phyloP scores from a whole-genome alignment of 1,139 yeast species.

The Saccharomyces uvarum region DNA sequence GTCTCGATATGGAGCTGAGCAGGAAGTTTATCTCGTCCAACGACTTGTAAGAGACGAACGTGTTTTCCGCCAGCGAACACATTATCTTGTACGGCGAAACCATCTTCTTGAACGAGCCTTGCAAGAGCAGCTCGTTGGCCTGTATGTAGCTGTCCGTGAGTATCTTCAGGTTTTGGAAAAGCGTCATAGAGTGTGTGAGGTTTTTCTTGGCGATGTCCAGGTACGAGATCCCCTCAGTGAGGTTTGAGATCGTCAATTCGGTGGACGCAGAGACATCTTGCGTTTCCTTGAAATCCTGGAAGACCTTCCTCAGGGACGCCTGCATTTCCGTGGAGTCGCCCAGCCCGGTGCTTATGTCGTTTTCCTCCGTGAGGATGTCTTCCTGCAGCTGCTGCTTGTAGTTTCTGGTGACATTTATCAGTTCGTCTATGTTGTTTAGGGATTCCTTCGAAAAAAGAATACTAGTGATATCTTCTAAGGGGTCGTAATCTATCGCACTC shows the following conservation, averaged over 20 bases:
- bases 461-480: conserved; percentile 35
- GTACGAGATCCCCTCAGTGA: conserved; percentile 71
- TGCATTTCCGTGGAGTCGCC: conserved; percentile 11
- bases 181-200: conserved; percentile 74
- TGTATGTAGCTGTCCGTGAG: conserved; percentile 69
- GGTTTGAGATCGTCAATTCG: conserved; percentile 53
- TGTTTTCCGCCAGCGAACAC: conserved; percentile 60
- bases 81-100: conserved; percentile 67
- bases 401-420: conserved; percentile 36
- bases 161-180: conserved; percentile 81
- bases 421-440: conserved; percentile 41
- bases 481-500: conserved; percentile 33
- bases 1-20: conserved; percentile 52
- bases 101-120: conserved; percentile 57
- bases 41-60: conserved; percentile 73
- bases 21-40: conserved; percentile 73
- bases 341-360: conserved; percentile 25
- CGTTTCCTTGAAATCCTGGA: conserved; percentile 39
- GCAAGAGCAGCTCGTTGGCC: conserved; percentile 42
- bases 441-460: conserved; percentile 38
- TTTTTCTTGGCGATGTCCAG: conserved; percentile 79
- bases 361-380: conserved; percentile 29
- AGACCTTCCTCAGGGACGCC: conserved; percentile 26
- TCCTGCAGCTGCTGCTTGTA: conserved; percentile 41
- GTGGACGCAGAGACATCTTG: conserved; percentile 46